These are phyloP conservation scores for Phytophthora macrochlamydospora DNA, from an alignment of 352 stramenopile genomes.

Conservation along the genomic window DNA sequence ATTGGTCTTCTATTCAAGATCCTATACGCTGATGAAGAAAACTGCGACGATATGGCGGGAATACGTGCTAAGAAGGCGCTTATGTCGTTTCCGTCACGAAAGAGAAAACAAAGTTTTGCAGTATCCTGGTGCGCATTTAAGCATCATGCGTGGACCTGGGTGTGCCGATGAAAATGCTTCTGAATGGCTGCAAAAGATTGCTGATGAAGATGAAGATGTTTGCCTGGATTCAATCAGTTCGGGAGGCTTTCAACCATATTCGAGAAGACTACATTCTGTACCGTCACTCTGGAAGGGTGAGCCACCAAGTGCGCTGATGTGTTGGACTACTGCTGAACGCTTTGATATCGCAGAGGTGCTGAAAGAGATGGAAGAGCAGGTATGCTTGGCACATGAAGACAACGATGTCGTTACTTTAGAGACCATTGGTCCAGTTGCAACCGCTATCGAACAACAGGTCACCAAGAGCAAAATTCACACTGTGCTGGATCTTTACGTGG, in stretches of 20 bases:
- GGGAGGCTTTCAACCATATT: slow-evolving; percentile 15
- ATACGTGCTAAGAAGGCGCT: slow-evolving; percentile 26
- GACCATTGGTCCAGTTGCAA: background rate
- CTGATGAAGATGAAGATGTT: slow-evolving; percentile 19
- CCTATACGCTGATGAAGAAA: slow-evolving; percentile 54
- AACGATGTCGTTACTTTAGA: background rate
- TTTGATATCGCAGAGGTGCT: slow-evolving; percentile 15
- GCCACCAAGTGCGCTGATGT: slow-evolving; percentile 26
- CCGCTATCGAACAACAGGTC: background rate
- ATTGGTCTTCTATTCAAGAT: slow-evolving; percentile 59
- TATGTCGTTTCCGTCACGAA: slow-evolving; percentile 21
- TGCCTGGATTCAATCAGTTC: slow-evolving; percentile 13
- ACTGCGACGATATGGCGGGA: slow-evolving; percentile 49
- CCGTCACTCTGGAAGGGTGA: slow-evolving; percentile 30
- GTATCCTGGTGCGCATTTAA: slow-evolving; percentile 23
- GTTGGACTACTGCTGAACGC: slow-evolving; percentile 25
- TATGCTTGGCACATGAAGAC: slow-evolving; percentile 43
- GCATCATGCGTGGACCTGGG: slow-evolving; percentile 34
- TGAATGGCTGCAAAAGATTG: slow-evolving; percentile 10
- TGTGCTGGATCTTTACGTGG: slow-evolving; percentile 27
- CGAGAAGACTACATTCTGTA: slow-evolving; percentile 19
- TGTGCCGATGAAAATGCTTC: slow-evolving; percentile 10
- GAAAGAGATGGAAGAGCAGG: slow-evolving; percentile 31
- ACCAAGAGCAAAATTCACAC: slow-evolving; percentile 2
- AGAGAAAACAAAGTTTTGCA: slow-evolving; percentile 19